Conservation (phyloP, 1,284 basidiomycete species). For the Boletus sp. region DNA sequence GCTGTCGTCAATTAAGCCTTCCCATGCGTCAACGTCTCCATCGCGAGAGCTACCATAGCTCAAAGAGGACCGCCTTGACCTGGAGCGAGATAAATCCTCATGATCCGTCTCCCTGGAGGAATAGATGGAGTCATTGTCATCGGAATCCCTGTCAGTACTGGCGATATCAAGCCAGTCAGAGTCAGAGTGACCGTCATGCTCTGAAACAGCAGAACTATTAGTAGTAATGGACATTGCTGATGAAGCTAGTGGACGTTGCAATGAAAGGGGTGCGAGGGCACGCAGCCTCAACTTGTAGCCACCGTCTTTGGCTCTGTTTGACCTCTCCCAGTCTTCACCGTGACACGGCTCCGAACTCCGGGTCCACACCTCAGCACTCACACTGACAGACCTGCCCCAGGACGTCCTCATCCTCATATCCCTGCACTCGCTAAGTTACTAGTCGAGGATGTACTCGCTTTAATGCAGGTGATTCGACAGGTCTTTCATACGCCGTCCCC, state of each 20-base stretch:
- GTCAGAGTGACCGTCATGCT: slow-evolving; percentile 64
- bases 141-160: slow-evolving; percentile 57
- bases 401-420: slow-evolving; percentile 38
- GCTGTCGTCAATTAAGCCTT: slow-evolving; percentile 62
- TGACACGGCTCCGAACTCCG: background rate
- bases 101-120: slow-evolving; percentile 53
- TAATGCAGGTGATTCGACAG: slow-evolving; percentile 42
- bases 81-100: slow-evolving; percentile 48
- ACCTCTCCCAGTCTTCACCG: slow-evolving; percentile 1
- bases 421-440: slow-evolving; percentile 23
- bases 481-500: background rate
- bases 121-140: slow-evolving; percentile 63
- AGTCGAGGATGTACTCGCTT: slow-evolving; percentile 42
- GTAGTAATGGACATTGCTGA: slow-evolving; percentile 27
- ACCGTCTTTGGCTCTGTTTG: slow-evolving; percentile 31
- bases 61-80: slow-evolving; percentile 62
- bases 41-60: slow-evolving; percentile 62
- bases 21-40: slow-evolving; percentile 68
- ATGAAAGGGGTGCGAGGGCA: slow-evolving; percentile 29
- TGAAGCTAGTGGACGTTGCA: slow-evolving; percentile 30
- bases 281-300: slow-evolving; percentile 22
- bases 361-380: background rate
- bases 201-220: slow-evolving; percentile 44
- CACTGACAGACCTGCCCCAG: slow-evolving; percentile 35
- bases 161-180: slow-evolving; percentile 77